phyloP scores from a whole-genome alignment of 805 yeast species.

The Yamadazyma scolyti region DNA sequence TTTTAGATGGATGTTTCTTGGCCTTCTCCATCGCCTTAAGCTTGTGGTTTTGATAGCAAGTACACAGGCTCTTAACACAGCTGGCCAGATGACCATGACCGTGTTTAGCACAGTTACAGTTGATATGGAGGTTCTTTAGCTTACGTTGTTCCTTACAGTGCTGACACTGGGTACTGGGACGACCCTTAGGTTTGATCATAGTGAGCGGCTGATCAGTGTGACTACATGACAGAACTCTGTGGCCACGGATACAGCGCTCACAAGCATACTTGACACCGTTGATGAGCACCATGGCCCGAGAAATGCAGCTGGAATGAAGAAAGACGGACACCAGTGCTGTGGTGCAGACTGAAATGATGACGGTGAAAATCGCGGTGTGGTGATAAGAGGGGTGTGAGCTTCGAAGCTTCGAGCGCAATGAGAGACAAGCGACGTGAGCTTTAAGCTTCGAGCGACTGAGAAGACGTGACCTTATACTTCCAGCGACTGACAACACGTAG shows the following conservation, averaged over 20 bases:
- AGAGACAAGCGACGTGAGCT: too few relatives aligned
- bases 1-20: conserved; percentile 6
- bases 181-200: conserved; percentile 93
- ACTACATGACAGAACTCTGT: conserved; percentile 88
- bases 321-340: too few relatives aligned
- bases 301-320: too few relatives aligned
- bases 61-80: conserved; percentile 39
- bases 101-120: conserved; percentile 67
- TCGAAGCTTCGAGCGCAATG: too few relatives aligned
- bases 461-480: too few relatives aligned
- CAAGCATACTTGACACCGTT: conserved; percentile 96
- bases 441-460: too few relatives aligned
- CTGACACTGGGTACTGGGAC: conserved; percentile 89
- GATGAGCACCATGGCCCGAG: conserved; percentile 91
- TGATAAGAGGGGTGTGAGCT: too few relatives aligned
- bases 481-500: too few relatives aligned
- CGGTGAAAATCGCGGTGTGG: too few relatives aligned
- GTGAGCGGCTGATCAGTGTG: conserved; percentile 89
- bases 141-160: conserved; percentile 80
- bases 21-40: conserved; percentile 4
- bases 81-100: conserved; percentile 34
- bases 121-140: conserved; percentile 59
- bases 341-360: too few relatives aligned
- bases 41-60: conserved; percentile 28
- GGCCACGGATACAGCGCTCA: conserved; percentile 94